Conservation (phyloP, 768 basidiomycete species). For the Pleurotus djamor region DNA sequence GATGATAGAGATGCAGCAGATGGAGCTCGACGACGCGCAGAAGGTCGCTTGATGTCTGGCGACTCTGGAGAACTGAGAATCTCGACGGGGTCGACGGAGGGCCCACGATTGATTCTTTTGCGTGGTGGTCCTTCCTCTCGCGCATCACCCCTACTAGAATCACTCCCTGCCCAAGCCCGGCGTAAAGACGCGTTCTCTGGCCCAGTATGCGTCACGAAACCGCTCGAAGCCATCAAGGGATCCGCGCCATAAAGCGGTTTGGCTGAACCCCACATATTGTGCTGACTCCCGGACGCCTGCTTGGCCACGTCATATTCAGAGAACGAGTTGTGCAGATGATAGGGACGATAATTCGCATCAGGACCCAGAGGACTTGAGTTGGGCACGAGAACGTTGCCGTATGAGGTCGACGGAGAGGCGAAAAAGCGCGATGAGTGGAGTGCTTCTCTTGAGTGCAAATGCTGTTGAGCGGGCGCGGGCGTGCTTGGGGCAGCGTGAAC, state of each 20-base stretch:
- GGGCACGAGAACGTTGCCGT: constrained; percentile 68
- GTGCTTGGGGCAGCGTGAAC: constrained; percentile 16
- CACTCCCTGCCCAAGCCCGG: constrained; percentile 37
- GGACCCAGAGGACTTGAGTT: constrained; percentile 64
- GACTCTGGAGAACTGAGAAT: constrained; percentile 50
- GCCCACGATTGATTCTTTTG: constrained; percentile 64
- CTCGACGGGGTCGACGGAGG: constrained; percentile 32
- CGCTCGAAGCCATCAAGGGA: constrained; percentile 57
- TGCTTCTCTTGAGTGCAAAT: constrained; percentile 74
- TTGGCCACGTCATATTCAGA: constrained; percentile 39
- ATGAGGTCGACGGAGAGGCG: constrained; percentile 40
- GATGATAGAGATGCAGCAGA: constrained; percentile 54
- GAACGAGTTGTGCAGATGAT: constrained; percentile 36
- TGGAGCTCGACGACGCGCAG: constrained; percentile 42
- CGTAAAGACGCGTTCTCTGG: constrained; percentile 53
- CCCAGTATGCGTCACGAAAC: constrained; percentile 43
- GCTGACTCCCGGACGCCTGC: constrained; percentile 28
- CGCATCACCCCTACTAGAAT: constrained; percentile 32
- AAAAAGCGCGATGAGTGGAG: constrained; percentile 67
- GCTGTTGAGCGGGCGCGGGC: constrained; percentile 34
- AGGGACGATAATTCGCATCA: constrained; percentile 33
- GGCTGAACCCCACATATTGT: constrained; percentile 33
- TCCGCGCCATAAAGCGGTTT: constrained; percentile 36
- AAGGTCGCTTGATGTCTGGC: constrained; percentile 55
- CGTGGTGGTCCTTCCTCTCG: constrained; percentile 68